Percentiles rank a stretch among this genome's conserved stretches.
Conservation (phyloP, 352 stramenopile species). For the Globisporangium megalacanthum region DNA sequence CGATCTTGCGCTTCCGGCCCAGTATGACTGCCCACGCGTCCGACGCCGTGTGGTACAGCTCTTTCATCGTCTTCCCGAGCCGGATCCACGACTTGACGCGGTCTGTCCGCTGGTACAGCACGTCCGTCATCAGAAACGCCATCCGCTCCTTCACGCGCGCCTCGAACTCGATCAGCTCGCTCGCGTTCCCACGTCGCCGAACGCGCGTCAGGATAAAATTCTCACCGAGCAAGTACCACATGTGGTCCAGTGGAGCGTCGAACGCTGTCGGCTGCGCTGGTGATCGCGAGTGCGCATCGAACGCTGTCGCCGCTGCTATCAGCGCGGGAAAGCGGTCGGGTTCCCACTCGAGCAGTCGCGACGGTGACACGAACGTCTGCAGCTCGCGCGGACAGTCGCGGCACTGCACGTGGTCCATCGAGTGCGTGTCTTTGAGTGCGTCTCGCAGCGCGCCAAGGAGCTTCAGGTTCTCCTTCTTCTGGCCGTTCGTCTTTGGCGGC, state of each 20-base stretch:
- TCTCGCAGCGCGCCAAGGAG: slow-evolving; percentile 52
- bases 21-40: slow-evolving; percentile 55
- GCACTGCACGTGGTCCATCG: slow-evolving; percentile 4
- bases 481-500: slow-evolving; percentile 52
- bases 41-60: slow-evolving; percentile 57
- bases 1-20: slow-evolving; percentile 31
- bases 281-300: neutral
- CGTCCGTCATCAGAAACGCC: slow-evolving; percentile 53
- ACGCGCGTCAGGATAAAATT: slow-evolving; percentile 66
- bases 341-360: slow-evolving; percentile 26
- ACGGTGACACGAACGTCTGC: slow-evolving; percentile 33
- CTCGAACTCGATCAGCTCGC: slow-evolving; percentile 60
- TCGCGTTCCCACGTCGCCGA: slow-evolving; percentile 49
- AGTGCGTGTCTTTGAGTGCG: slow-evolving; percentile 20
- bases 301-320: neutral
- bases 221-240: slow-evolving; percentile 70
- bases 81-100: slow-evolving; percentile 64
- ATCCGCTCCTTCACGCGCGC: slow-evolving; percentile 45
- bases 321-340: slow-evolving; percentile 5
- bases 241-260: slow-evolving; percentile 27
- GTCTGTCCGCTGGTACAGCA: slow-evolving; percentile 51
- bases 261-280: neutral
- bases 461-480: slow-evolving; percentile 75
- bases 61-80: slow-evolving; percentile 61
- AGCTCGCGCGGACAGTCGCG: slow-evolving; percentile 4